Base-by-base conservation (phyloP, 352 stramenopile species). In the Globisporangium megalacanthum region DNA sequence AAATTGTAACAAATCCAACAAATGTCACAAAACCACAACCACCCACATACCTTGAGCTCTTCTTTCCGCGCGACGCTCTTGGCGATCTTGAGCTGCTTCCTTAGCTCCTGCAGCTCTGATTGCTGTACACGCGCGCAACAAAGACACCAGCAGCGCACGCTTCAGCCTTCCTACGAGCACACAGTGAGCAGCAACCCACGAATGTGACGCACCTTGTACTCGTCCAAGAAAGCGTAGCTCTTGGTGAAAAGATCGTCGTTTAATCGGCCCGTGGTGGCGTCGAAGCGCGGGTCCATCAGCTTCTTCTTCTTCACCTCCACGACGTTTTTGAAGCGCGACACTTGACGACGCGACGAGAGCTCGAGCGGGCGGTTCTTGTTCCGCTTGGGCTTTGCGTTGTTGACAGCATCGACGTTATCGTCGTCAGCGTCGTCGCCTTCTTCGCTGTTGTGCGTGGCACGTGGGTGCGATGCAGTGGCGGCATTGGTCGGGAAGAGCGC, bases 211-310 rank as follows among this genome's bases (percentile, higher is more conserved):
- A 84, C 77, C 66, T 93, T 95, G 65, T 96, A 94, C 13, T 92
- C 86, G 47, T 96, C 81, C 51, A 97, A 48, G 54, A 97, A 97
- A 0, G 77, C 72, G 56, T 97, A 97, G 45, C 85, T 84, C 61
- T 95, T 96, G 49, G 64, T 56, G 62, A 94, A 95, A 31, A 96
- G 64, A 48, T 96, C 86, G 42, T 96, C 86, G 42, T 97, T 96
- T 19, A 96, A 64, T 9, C 91, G 90, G 19, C 87, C 86, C 42
- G 74, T 83, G 25, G 86, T 73, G 9, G 75, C 69, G 55, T 96
- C 88, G 51, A 97, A 97, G 47, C 90, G 87, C 41, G 90, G 90
- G 67, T 97, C 90, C 48, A 89, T 62, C 9, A 60, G 42, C 13
- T 77, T 70, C 54, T 73, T 75, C 61, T 88, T 93, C 61, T 86